Evolutionary conservation across 495 filamentous ascomycete genomes (phyloP).

Genomic region (Daldinia grandis): DNA sequence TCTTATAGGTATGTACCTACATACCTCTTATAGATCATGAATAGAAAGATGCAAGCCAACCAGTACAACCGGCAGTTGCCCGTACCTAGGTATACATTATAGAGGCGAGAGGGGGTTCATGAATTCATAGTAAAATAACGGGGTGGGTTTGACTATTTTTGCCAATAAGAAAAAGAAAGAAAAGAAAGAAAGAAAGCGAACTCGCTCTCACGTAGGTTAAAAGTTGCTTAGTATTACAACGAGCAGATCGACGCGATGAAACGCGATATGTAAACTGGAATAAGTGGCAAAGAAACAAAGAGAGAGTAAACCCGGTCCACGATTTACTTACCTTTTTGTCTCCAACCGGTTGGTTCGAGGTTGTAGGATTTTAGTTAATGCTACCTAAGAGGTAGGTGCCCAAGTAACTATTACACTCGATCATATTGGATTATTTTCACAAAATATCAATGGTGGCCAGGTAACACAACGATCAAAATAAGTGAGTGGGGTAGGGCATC

Average conservation of each 20-base stretch:
- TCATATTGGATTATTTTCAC: background rate
- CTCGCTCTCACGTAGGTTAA: background rate
- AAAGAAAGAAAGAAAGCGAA: background rate
- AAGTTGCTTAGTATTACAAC: background rate
- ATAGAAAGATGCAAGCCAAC: background rate
- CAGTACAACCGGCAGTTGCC: background rate
- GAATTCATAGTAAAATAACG: background rate
- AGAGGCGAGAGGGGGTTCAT: background rate
- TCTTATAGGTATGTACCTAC: too few species aligned
- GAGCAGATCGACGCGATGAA: background rate
- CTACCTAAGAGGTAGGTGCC: background rate
- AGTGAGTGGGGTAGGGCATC: constrained; percentile 21
- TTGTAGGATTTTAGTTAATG: background rate
- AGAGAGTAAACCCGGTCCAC: background rate
- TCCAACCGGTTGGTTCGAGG: background rate
- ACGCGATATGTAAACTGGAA: background rate
- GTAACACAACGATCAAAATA: background rate
- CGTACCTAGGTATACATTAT: background rate
- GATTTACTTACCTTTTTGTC: background rate
- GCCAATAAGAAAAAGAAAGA: background rate
- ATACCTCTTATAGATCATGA: background rate
- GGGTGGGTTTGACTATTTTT: background rate
- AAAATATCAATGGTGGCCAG: constrained; percentile 4
- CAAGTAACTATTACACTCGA: background rate
- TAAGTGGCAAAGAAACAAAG: background rate